These are phyloP conservation scores for Fusarium pseudocircinatum DNA, from an alignment of 2,329 filamentous ascomycete genomes.

Conservation along the genomic window DNA sequence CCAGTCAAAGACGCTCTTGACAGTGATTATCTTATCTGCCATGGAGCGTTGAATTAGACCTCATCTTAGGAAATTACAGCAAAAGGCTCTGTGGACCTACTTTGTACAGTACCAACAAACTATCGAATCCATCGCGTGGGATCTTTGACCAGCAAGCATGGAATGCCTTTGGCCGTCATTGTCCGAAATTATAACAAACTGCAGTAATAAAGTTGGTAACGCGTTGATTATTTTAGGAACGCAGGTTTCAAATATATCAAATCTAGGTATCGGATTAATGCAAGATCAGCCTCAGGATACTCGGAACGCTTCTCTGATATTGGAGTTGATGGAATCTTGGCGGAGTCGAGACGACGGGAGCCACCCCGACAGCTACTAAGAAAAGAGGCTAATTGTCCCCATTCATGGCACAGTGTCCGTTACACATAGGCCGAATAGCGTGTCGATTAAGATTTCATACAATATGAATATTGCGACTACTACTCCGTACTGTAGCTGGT, in stretches of 20 bases:
- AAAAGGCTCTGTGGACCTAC: constrained; percentile 34
- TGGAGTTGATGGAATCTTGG: constrained; percentile 2
- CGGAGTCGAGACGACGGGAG: constrained; percentile 8
- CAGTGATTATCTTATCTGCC: constrained; percentile 18
- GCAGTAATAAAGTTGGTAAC: not conserved
- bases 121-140: constrained; percentile 27
- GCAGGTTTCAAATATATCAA: constrained; percentile 15
- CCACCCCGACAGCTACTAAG: constrained; percentile 6
- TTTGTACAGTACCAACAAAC: constrained; percentile 12
- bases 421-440: constrained; percentile 1
- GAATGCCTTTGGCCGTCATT: constrained; percentile 2
- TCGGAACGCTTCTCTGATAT: constrained; percentile 3
- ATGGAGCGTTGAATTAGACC: constrained; percentile 37
- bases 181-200: not conserved
- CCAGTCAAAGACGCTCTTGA: constrained; percentile 28
- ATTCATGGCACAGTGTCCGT: constrained; percentile 34
- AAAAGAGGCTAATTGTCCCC: constrained; percentile 28
- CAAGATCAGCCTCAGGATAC: constrained; percentile 6
- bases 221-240: not conserved
- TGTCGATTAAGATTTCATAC: constrained; percentile 11
- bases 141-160: not conserved
- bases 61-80: constrained; percentile 46
- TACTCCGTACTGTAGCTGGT: not conserved
- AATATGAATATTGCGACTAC: constrained; percentile 3
- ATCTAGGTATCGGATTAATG: constrained; percentile 15